Evolutionary conservation across 2,329 filamentous ascomycete species (phyloP), one percentile per base, ranked within the genome.

Genomic region (Ampelomyces quisqualis): DNA sequence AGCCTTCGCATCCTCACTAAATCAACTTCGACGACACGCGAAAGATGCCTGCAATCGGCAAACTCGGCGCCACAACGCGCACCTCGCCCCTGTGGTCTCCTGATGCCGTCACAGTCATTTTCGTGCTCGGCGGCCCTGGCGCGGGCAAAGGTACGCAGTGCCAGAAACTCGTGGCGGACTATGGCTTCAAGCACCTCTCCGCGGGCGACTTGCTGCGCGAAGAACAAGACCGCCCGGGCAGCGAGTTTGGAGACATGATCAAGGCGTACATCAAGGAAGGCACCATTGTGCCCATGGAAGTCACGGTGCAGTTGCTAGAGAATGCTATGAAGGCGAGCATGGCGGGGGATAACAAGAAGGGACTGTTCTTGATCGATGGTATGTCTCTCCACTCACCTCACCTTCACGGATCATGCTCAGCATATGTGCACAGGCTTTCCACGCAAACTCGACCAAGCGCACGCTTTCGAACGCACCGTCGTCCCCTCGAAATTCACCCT

Each of bases 101-200:
- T 34, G 63, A 81, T 41, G 77, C 90, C 45, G 88, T 94, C 21
- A 93, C 89, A n/a, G 90, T 97, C 44, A 75, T 98, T 70, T 97
- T 95, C 75, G 89, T 97, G 49, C 89, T 98, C 47, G 91, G 91
- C 69, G 93, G 93, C 2, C 93, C 93, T 10, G 93, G 93, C 52
- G 88, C 90, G 50, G 93, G 93, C 60, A 98, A 98, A 70, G 93
- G 93, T 60, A 98, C 93, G 2, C 91, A 98, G 72, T 97, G 91
- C 76, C 80, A 82, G 55, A 87, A 88, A 53, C 84, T 98, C 22
- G 91, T 96, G 35, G 75, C 80, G 31, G 82, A 93, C 70, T 94
- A 95, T 70, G 84, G 85, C 67, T 97, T 97, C 81, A 86, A 82
- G 46, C 93, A 98, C 71, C 82, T 98, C 23, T 93, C 86, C 3